These are phyloP conservation scores for Schoenoplectus triqueter DNA, from an alignment of 202 grass and related monocot species.

Conservation along the genomic window DNA sequence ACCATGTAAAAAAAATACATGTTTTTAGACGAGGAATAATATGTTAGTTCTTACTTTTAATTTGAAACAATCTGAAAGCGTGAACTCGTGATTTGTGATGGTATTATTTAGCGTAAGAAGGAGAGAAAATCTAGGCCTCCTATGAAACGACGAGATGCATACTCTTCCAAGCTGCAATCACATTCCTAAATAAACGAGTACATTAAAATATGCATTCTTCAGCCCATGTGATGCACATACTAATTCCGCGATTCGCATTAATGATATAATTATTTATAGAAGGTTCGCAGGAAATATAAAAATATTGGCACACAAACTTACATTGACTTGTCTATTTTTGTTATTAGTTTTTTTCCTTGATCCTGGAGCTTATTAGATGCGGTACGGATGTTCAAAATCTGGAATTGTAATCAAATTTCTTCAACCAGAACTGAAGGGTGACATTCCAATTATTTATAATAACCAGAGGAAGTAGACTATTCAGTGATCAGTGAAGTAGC, in stretches of 20 bases:
- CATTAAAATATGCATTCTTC: not conserved
- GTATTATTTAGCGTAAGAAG: not conserved
- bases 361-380: slow-evolving; percentile 7
- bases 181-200: not conserved
- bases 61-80: slow-evolving; percentile 1
- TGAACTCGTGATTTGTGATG: not conserved
- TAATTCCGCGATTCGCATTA: slow-evolving; percentile 17
- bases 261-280: slow-evolving; percentile 22
- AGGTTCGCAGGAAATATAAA: not conserved
- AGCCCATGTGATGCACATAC: slow-evolving; percentile 34
- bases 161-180: not conserved
- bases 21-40: no score
- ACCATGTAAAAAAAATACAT: no score
- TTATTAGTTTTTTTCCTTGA: not conserved
- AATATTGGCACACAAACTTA: slow-evolving; percentile 8
- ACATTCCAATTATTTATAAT: no score
- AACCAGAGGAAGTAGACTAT: no score
- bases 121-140: no score
- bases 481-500: no score
- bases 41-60: no score
- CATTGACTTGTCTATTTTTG: slow-evolving; percentile 10
- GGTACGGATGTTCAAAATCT: slow-evolving; percentile 17
- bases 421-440: not conserved
- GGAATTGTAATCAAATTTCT: slow-evolving; percentile 10
- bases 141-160: slow-evolving; percentile 9